Base-by-base conservation (phyloP, 257 asterid genomes). In the Buddleja alternifolia region DNA sequence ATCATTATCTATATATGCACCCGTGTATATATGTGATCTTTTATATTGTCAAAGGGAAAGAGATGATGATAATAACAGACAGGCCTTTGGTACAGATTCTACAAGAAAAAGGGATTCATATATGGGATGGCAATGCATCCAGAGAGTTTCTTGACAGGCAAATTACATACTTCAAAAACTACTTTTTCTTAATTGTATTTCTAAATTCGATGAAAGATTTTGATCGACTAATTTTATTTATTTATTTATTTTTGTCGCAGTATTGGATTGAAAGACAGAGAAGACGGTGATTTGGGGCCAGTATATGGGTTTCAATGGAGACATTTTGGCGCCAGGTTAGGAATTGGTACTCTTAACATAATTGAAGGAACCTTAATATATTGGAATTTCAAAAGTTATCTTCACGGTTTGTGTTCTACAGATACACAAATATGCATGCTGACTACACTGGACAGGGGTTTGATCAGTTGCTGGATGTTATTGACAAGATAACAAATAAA, bases 121-220 rank as follows among this genome's bases (percentile, higher is more conserved):
- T 85, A 76, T 86, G 96, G 95, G 95, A 87, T 62, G 95, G 90
- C 65, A 89, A 85, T 82, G 96, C 95, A 75, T 85, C 96, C 42
- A 85, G 92, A 55, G 90, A 83, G 56, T 89, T 67, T 75, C 92
- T 87, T 61, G 90, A 85, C 82, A 85, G 90, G 96, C 70, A 81
- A 66, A 1, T 58, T 73, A 50, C 46, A 23, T 63, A 46, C 61
- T 78, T 45, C 19, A 21, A 8, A 57, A 3, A 58, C 50, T 29
- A 14, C 24, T 56, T 60, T 14, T 73, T 52, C 41, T 65, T 17
- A 20, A 11, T 32, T 23, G 15, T 21, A 19, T 61, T 60, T 57
- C 58, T 55, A 16, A 37, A 63, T 79, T 78, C 74, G 63, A 75
- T 59, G 61, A 69, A 17, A 60, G 8, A 6, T 23, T 32, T 29